phyloP scores from a whole-genome alignment of 306 rosid genomes.

The Canavalia gladiata region DNA sequence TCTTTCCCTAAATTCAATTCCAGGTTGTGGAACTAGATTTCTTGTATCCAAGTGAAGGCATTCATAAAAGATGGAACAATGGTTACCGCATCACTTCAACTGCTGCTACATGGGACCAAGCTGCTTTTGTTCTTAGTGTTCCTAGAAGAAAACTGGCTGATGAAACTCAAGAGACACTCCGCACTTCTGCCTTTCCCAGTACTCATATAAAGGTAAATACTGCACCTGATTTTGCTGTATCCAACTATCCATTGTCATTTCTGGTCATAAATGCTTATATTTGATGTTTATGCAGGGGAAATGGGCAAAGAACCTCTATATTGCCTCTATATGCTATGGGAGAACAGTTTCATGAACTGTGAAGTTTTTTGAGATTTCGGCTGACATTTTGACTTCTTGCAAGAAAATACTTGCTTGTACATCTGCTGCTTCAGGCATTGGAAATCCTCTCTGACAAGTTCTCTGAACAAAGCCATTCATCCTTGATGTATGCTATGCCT shows the following conservation, averaged over 20 bases:
- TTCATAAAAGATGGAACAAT: constrained; percentile 74
- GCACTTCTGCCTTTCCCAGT: constrained; percentile 85
- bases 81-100: constrained; percentile 84
- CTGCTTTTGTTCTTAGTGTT: constrained; percentile 79
- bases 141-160: constrained; percentile 76
- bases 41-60: constrained; percentile 61
- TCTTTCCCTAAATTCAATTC: constrained; percentile 13
- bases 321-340: constrained; percentile 84
- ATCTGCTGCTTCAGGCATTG: constrained; percentile 39
- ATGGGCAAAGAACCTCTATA: constrained; percentile 87
- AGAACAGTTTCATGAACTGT: constrained; percentile 74
- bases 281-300: constrained; percentile 68
- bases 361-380: constrained; percentile 34
- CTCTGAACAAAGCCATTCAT: constrained; percentile 53
- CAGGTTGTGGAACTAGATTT: constrained; percentile 79
- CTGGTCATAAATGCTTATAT: constrained; percentile 21
- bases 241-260: background rate
- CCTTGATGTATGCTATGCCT: constrained; percentile 65
- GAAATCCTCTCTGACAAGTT: constrained; percentile 45
- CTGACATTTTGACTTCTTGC: constrained; percentile 40
- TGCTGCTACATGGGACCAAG: constrained; percentile 87
- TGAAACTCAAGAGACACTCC: constrained; percentile 90
- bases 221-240: background rate
- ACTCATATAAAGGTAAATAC: constrained; percentile 76
- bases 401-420: constrained; percentile 25